phyloP scores from a whole-genome alignment of 331 rosid genomes.

The Saraca asoca region DNA sequence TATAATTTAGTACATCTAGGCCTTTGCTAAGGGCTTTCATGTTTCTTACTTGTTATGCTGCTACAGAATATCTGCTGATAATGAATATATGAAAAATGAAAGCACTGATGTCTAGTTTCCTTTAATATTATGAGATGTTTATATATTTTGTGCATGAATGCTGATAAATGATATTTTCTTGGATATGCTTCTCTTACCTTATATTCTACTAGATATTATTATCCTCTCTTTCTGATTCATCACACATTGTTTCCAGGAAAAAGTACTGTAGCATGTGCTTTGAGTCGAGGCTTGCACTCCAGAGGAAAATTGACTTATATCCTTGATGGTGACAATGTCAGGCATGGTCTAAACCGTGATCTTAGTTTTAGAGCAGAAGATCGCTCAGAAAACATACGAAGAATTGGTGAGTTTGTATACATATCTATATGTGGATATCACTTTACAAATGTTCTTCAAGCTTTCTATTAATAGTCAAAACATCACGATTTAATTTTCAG shows the following conservation, averaged over 20 bases:
- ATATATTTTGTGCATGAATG: background rate
- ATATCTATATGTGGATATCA: background rate
- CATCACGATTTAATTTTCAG: slow-evolving; percentile 44
- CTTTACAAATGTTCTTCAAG: background rate
- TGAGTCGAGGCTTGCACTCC: slow-evolving; percentile 74
- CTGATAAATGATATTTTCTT: background rate
- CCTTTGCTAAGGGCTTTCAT: slow-evolving; percentile 24
- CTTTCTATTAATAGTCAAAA: slow-evolving; percentile 6
- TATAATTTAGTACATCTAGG: slow-evolving; percentile 15
- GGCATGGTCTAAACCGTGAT: slow-evolving; percentile 89
- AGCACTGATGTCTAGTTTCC: slow-evolving; percentile 14
- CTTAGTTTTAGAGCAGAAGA: slow-evolving; percentile 86
- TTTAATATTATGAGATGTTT: background rate
- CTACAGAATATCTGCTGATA: background rate
- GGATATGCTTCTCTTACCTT: slow-evolving; percentile 9
- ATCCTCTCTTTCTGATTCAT: slow-evolving; percentile 32
- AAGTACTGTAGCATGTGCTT: slow-evolving; percentile 90
- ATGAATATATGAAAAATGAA: slow-evolving; percentile 32
- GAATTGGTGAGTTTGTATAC: slow-evolving; percentile 66
- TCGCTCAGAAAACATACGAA: slow-evolving; percentile 87
- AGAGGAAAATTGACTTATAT: slow-evolving; percentile 79
- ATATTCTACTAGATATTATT: slow-evolving; percentile 5
- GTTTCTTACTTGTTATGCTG: slow-evolving; percentile 5
- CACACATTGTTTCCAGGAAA: slow-evolving; percentile 60
- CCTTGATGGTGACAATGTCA: slow-evolving; percentile 94